These are phyloP conservation scores for Leishmania tarentolae DNA, from an alignment of 208 protist genomes.

Conservation along the genomic window DNA sequence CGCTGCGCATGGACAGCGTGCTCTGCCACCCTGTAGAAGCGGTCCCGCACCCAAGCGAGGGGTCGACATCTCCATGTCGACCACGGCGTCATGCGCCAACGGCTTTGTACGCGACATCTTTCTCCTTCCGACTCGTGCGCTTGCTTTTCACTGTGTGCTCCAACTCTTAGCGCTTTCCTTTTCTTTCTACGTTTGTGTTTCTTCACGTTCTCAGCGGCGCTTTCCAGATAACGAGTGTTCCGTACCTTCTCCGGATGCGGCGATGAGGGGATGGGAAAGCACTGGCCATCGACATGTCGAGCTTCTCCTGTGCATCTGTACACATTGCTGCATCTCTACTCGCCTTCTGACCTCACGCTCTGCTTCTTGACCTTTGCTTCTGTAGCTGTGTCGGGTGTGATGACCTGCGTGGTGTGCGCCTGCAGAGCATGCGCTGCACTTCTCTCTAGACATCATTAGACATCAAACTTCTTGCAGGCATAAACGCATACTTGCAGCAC, in stretches of 20 bases:
- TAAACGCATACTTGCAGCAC: background rate
- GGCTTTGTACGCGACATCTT: background rate
- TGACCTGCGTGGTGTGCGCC: background rate
- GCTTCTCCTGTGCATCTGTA: background rate
- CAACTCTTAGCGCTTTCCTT: background rate
- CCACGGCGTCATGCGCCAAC: background rate
- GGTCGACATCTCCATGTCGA: background rate
- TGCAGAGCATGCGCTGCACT: background rate
- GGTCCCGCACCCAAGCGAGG: background rate
- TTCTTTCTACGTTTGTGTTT: background rate
- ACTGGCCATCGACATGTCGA: background rate
- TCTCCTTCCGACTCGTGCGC: background rate
- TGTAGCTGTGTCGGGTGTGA: background rate
- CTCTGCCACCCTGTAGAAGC: background rate
- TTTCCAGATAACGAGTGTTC: background rate
- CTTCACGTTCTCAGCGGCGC: background rate
- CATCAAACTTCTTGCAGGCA: background rate
- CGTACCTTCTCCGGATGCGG: background rate
- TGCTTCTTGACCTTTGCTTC: background rate
- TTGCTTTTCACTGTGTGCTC: background rate
- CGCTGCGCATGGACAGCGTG: background rate
- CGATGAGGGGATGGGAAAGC: background rate
- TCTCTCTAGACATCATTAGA: conserved; percentile 1
- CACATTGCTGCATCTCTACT: background rate
- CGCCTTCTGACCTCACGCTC: background rate